Evolutionary conservation across 805 yeast genomes (phyloP).

Genomic region (Lachancea cidri): DNA sequence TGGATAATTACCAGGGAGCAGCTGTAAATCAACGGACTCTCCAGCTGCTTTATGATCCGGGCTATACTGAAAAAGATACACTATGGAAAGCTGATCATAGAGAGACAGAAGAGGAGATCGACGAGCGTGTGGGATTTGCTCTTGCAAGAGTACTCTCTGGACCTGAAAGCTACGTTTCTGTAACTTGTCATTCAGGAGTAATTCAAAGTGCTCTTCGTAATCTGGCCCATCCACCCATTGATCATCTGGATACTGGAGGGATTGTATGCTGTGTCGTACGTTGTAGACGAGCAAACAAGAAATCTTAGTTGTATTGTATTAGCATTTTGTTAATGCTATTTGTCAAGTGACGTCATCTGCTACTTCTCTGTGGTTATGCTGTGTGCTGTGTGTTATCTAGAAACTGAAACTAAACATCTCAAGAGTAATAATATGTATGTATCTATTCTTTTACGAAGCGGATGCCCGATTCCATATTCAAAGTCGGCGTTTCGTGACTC

Average conservation of each 20-base stretch:
- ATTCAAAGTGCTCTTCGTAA: conserved; percentile 48
- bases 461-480: not conserved
- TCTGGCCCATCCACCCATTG: conserved; percentile 49
- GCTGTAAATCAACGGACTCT: conserved; percentile 33
- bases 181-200: conserved; percentile 60
- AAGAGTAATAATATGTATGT: too few relatives aligned
- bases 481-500: conserved; percentile 6
- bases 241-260: conserved; percentile 57
- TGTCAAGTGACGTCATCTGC: too few relatives aligned
- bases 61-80: conserved; percentile 47
- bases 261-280: conserved; percentile 55
- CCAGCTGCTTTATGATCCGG: conserved; percentile 40
- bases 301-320: not conserved
- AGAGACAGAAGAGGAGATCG: conserved; percentile 47
- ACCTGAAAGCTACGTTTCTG: conserved; percentile 34
- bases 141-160: conserved; percentile 40
- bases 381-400: too few relatives aligned
- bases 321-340: too few relatives aligned
- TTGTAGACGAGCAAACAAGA: not conserved
- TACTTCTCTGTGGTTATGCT: too few relatives aligned
- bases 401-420: too few relatives aligned
- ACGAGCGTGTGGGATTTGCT: conserved; percentile 35
- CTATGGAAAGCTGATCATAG: conserved; percentile 41
- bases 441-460: too few relatives aligned
- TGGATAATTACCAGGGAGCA: conserved; percentile 17